A percentile compares a stretch with the other conserved stretches of the same genome.
Evolutionary conservation across 2,329 filamentous ascomycete species (phyloP).

Genomic region (Biscogniauxia marginata): DNA sequence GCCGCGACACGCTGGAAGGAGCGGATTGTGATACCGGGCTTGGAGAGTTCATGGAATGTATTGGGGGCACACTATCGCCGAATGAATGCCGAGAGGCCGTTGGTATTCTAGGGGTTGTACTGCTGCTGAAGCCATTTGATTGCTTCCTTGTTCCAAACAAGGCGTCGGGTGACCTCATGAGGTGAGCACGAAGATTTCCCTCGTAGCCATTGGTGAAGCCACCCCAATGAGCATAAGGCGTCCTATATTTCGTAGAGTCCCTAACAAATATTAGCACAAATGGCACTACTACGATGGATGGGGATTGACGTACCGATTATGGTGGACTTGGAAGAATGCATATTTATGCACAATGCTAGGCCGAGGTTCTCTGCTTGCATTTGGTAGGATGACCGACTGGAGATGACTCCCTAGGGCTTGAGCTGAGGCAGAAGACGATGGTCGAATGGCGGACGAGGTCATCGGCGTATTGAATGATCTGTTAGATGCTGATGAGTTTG

Average conservation of each 20-base stretch:
- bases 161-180: slow-evolving; percentile 42
- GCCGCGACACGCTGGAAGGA: slow-evolving; percentile 1
- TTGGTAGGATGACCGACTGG: slow-evolving; percentile 22
- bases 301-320: slow-evolving; percentile 49
- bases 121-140: slow-evolving; percentile 18
- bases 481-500: slow-evolving; percentile 32
- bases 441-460: slow-evolving; percentile 37
- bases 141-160: slow-evolving; percentile 32
- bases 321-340: slow-evolving; percentile 57
- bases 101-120: slow-evolving; percentile 7
- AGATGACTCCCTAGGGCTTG: slow-evolving; percentile 27
- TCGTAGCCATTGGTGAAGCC: slow-evolving; percentile 64
- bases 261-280: slow-evolving; percentile 33
- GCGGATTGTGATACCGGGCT: slow-evolving; percentile 1
- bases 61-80: slow-evolving; percentile 6
- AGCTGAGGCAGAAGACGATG: slow-evolving; percentile 34
- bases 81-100: slow-evolving; percentile 16
- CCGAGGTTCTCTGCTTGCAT: slow-evolving; percentile 21
- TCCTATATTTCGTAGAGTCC: slow-evolving; percentile 56
- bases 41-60: slow-evolving; percentile 1
- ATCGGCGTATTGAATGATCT: slow-evolving; percentile 34
- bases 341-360: slow-evolving; percentile 51
- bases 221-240: slow-evolving; percentile 56
- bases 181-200: slow-evolving; percentile 47
- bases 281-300: slow-evolving; percentile 16